These are phyloP conservation scores for Asterionellopsis glacialis DNA, from an alignment of 108 stramenopile species.

Conservation along the genomic window DNA sequence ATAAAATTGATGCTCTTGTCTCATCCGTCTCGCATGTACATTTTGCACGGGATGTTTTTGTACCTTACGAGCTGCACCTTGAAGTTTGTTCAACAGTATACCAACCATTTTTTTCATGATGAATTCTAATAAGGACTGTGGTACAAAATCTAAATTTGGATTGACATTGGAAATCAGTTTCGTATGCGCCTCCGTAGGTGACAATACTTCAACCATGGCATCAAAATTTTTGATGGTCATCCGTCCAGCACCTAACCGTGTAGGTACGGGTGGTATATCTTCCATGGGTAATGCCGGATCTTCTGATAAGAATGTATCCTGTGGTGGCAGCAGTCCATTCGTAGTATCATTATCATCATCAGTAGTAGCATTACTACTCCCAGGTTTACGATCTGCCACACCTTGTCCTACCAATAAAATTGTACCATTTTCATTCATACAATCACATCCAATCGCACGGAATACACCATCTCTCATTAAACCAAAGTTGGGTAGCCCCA, in stretches of 20 bases:
- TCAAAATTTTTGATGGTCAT: constrained; percentile 75
- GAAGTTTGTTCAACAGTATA: constrained; percentile 72
- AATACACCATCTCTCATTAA: constrained; percentile 70
- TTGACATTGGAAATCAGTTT: constrained; percentile 86
- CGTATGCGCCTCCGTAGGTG: constrained; percentile 73
- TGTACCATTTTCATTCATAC: constrained; percentile 75
- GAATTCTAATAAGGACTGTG: constrained; percentile 86
- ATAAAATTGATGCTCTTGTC: constrained; percentile 82
- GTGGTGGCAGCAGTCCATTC: not conserved
- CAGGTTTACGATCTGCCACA: constrained; percentile 47
- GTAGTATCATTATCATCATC: constrained; percentile 19
- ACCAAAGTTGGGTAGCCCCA: constrained; percentile 62
- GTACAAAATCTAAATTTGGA: constrained; percentile 77
- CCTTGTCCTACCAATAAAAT: constrained; percentile 78
- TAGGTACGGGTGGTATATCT: constrained; percentile 65
- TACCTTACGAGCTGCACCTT: constrained; percentile 64
- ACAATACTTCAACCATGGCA: constrained; percentile 63
- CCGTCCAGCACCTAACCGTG: constrained; percentile 60
- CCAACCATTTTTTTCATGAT: constrained; percentile 89
- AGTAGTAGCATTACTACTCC: constrained; percentile 14
- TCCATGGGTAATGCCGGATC: constrained; percentile 34
- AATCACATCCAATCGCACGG: constrained; percentile 89
- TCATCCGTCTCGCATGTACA: constrained; percentile 74
- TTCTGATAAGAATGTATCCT: constrained; percentile 28
- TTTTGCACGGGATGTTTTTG: constrained; percentile 66